These are phyloP conservation scores for Saccharomyces paradoxus DNA, from an alignment of 805 yeast species.

Conservation along the genomic window DNA sequence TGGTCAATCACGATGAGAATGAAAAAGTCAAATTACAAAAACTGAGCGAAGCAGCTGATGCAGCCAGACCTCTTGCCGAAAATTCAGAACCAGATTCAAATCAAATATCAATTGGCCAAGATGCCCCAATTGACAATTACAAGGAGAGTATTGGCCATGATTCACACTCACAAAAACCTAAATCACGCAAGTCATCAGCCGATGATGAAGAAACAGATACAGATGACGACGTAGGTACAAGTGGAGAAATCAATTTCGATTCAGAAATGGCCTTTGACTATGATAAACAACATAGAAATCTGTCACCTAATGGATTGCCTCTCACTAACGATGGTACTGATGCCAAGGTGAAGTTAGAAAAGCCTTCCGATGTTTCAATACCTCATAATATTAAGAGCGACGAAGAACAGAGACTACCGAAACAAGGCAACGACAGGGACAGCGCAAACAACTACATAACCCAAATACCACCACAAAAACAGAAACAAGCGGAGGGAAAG, in stretches of 20 bases:
- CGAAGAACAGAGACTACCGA: background rate
- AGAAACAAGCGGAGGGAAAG: background rate
- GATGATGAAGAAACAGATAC: constrained; percentile 30
- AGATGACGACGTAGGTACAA: constrained; percentile 24
- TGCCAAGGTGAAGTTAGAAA: background rate
- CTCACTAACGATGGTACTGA: constrained; percentile 7
- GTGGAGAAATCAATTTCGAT: constrained; percentile 23
- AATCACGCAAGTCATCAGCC: background rate
- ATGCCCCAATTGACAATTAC: background rate
- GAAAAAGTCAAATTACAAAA: constrained; percentile 17
- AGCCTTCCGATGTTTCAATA: background rate
- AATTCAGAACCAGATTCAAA: background rate
- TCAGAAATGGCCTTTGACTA: constrained; percentile 29
- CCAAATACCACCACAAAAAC: background rate
- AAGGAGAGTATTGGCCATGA: no score
- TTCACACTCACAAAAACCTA: background rate
- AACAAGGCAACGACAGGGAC: background rate
- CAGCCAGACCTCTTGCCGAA: background rate
- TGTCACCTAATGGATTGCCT: background rate
- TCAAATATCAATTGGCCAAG: background rate
- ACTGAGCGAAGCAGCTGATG: constrained; percentile 4
- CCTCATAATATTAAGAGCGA: background rate
- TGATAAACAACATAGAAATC: constrained; percentile 23
- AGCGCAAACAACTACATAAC: background rate
- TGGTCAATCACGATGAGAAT: constrained; percentile 31